Conservation (phyloP, 805 yeast species). For the Citeromyces nyonsensis region DNA sequence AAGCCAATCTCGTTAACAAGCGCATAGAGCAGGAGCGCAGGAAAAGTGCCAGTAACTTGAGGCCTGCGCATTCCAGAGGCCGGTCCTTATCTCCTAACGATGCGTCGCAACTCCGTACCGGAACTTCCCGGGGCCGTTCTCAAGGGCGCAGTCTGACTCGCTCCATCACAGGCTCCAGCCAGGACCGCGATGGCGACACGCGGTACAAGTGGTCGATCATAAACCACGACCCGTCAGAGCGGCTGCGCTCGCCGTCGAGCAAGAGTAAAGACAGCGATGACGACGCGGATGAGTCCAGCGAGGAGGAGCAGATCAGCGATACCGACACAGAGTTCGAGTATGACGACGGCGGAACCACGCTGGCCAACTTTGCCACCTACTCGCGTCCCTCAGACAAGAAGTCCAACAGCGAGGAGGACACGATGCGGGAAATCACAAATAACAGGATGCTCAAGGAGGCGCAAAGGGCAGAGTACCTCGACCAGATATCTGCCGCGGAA, state of each 20-base stretch:
- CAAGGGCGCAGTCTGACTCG: slow-evolving; percentile 9
- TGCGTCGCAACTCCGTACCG: neutral
- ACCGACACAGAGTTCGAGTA: slow-evolving; percentile 45
- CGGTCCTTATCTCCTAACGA: slow-evolving; percentile 5
- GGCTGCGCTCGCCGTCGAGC: slow-evolving; percentile 19
- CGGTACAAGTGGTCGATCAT: slow-evolving; percentile 43
- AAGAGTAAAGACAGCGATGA: slow-evolving; percentile 5
- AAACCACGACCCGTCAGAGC: slow-evolving; percentile 59
- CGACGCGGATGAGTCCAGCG: slow-evolving; percentile 17
- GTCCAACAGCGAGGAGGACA: slow-evolving; percentile 6
- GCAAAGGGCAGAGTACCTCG: slow-evolving; percentile 31
- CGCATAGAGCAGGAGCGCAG: slow-evolving; percentile 12
- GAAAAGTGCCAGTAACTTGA: slow-evolving; percentile 2
- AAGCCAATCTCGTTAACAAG: slow-evolving; percentile 13
- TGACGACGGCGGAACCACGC: slow-evolving; percentile 41
- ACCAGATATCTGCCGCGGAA: slow-evolving; percentile 40
- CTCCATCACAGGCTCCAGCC: slow-evolving; percentile 4
- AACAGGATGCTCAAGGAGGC: slow-evolving; percentile 23
- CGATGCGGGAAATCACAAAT: slow-evolving; percentile 6
- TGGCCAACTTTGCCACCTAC: slow-evolving; percentile 37
- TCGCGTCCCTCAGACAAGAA: slow-evolving; percentile 1
- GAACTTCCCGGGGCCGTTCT: slow-evolving; percentile 8
- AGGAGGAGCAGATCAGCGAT: slow-evolving; percentile 47
- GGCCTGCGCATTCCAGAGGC: slow-evolving; percentile 8
- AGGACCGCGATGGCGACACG: slow-evolving; percentile 4